A percentile compares a stretch with the other conserved stretches of the same genome.
Conservation (phyloP, 2,329 filamentous ascomycete species). For the Tolypocladium amazonense region DNA sequence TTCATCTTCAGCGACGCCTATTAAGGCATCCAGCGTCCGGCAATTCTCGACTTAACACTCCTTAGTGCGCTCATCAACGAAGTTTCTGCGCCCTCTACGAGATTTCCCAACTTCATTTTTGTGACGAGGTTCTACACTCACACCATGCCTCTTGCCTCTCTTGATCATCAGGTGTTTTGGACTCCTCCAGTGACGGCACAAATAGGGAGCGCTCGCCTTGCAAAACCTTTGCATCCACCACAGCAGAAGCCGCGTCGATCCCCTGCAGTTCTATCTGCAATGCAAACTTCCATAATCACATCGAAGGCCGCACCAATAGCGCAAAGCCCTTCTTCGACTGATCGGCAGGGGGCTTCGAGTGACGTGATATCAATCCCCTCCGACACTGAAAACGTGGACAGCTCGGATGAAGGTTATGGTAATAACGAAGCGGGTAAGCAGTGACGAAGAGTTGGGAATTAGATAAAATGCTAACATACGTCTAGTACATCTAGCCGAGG, state of each 20-base stretch:
- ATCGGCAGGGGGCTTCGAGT: not conserved
- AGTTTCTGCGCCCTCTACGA: not conserved
- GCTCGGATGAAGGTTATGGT: too few species aligned
- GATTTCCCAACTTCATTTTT: not conserved
- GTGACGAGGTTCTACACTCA: not conserved
- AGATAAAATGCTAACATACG: too few species aligned
- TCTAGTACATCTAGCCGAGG: too few species aligned
- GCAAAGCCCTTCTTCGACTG: not conserved
- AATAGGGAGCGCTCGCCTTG: too few species aligned
- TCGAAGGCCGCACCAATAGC: not conserved
- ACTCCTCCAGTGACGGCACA: not conserved
- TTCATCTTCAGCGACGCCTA: not conserved
- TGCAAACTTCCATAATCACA: not conserved
- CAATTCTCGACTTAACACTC: not conserved
- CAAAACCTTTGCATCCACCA: too few species aligned
- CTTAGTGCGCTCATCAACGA: not conserved
- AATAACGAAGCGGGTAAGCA: too few species aligned
- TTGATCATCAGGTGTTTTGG: not conserved
- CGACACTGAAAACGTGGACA: not conserved
- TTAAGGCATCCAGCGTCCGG: not conserved
- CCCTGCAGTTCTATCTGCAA: not conserved
- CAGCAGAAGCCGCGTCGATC: not conserved
- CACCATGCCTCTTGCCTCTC: not conserved
- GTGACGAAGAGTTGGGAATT: too few species aligned
- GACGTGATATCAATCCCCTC: conserved; percentile 1